Conservation (phyloP, 352 stramenopile genomes). For the Globisporangium paroecandrum region DNA sequence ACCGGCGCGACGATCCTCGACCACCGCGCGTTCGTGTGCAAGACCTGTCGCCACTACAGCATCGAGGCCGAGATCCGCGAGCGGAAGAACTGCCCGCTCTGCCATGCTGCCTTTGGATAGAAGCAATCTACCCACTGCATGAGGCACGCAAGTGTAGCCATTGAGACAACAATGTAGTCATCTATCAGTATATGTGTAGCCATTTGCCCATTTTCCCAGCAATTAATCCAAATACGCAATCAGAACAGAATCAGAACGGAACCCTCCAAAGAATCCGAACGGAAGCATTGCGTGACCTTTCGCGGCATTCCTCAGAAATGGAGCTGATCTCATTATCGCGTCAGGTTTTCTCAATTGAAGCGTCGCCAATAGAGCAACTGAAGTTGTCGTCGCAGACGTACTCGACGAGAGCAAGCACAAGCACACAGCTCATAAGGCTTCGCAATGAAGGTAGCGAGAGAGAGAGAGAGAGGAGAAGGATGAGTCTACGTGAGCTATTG, state of each 20-base stretch:
- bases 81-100: constrained; percentile 86
- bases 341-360: constrained; percentile 4
- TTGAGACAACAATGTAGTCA: background rate
- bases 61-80: constrained; percentile 84
- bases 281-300: background rate
- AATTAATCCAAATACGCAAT: background rate
- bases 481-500: too few relatives aligned
- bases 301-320: background rate
- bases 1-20: constrained; percentile 72
- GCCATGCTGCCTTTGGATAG: constrained; percentile 60
- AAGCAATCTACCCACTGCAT: background rate
- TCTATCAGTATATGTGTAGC: too few relatives aligned
- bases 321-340: background rate
- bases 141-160: background rate
- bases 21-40: constrained; percentile 76
- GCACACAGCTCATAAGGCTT: background rate
- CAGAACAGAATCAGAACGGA: background rate
- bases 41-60: constrained; percentile 82
- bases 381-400: background rate
- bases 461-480: too few relatives aligned
- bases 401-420: background rate
- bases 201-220: background rate
- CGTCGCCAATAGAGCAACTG: constrained; percentile 7
- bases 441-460: constrained; percentile 2
- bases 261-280: background rate